Evolutionary conservation across 2,329 filamentous ascomycete species (phyloP).

Genomic region (Kalaharituber pfeilii): DNA sequence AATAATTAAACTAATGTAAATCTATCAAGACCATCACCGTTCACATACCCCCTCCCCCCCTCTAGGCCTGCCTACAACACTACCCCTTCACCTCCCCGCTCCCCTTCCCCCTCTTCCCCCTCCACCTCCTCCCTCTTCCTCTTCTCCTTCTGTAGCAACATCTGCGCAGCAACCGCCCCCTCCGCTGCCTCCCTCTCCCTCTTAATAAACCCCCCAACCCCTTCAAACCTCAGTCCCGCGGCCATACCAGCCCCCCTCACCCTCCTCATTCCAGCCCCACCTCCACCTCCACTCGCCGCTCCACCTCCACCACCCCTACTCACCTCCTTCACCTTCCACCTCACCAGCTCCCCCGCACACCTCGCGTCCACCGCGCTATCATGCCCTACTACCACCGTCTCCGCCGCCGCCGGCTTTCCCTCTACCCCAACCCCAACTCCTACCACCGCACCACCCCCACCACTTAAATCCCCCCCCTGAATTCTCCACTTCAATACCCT

Average conservation of each 20-base stretch:
- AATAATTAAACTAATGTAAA: no score
- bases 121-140: neutral
- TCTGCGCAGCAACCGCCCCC: neutral
- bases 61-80: no score
- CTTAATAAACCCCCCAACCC: neutral
- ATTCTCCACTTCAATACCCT: slow-evolving; percentile 57
- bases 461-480: slow-evolving; percentile 50
- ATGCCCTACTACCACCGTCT: slow-evolving; percentile 41
- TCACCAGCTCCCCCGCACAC: slow-evolving; percentile 71
- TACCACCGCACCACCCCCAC: slow-evolving; percentile 24
- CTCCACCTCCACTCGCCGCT: neutral
- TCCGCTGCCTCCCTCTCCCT: neutral
- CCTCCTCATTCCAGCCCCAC: neutral
- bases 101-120: neutral
- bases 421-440: slow-evolving; percentile 26
- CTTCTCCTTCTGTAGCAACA: neutral
- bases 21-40: no score
- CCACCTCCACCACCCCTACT: neutral
- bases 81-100: slow-evolving; percentile 6
- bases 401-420: slow-evolving; percentile 2
- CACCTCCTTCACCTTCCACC: slow-evolving; percentile 40
- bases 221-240: neutral
- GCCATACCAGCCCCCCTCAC: neutral
- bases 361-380: slow-evolving; percentile 85
- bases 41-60: no score